Base-by-base conservation (phyloP, 202 grass and related monocot species). In the Setaria viridis region DNA sequence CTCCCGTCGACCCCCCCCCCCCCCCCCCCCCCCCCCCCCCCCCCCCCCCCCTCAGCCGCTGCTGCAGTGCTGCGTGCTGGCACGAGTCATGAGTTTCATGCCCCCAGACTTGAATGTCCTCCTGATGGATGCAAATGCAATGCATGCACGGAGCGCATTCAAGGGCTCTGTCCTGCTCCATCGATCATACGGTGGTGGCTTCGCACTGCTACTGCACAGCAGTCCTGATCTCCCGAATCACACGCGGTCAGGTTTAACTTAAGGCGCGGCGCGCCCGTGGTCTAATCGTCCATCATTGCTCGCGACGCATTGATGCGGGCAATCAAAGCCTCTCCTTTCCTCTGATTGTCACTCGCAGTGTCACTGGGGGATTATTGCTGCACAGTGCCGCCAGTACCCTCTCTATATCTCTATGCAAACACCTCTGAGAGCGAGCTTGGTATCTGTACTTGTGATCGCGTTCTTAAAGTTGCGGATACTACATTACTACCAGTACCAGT, bases 41-140 rank as follows among this genome's bases (percentile, higher is more conserved):
- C 34, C 34, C 34, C 34, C 34, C 34, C 34, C 34, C 3, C 4
- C 29, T 16, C 55, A 9, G 55, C 29, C 0, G 58, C 58, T 29
- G n/a, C 21, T 62, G 21, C 3, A 25, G 25, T 25, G 20, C n/a
- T 0, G 3, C 16, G 20, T 6, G 14, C 62, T 41, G 34, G 67
- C 5, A 1, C 67, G 41, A 70, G 67, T 70, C 67, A 47, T 47
- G 67, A 70, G 42, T 70, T 70, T 21, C 67, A 70, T 25, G 67
- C 20, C 67, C 67, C 20, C 41, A 5, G 67, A 35, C 66, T n/a
- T 68, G 37, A 68, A 42, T 68, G 37, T 68, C 5, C 11, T 6
- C 4, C 15, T 14, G 30, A 30, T 32, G 0, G 21, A 56, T 20
- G 15, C 0, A 60, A 35, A 35, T 35, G 42, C 42, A 43, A 43